Evolutionary conservation across 805 yeast species (phyloP), one percentile per base, ranked within the genome.

Genomic region (Blastobotrys robertii): DNA sequence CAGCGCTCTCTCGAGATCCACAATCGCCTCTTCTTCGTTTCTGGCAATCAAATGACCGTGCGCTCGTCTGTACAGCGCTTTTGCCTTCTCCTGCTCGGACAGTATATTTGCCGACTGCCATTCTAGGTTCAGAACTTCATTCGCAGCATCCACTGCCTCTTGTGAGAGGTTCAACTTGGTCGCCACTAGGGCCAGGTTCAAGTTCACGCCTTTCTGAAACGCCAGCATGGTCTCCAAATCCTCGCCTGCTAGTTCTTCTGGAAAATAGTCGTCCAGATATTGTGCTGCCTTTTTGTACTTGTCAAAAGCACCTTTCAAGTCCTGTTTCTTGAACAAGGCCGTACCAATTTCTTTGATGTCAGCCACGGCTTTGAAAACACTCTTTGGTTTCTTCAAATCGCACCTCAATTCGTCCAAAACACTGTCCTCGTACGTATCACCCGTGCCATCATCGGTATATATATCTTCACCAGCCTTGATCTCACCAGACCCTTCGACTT

Each of bases 31-130:
- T 22, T 78, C 85, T 45, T 81, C 82, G 56, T 84, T 79, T 53
- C 79, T 79, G 13, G 72, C 66, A 11, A 73, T 63, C 46, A 76
- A 59, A 55, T 80, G 72, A 1, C 87, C 95, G 55, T 74, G 67
- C 36, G 95, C 97, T 64, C 87, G 79, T 59, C 97, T 79, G 67
- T 81, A 88, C 35, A 75, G 66, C 0, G 96, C 96, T 66, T 88
- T 88, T 8, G 94, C 84, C 58, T 74, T 74, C 16, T 86, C 77
- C 49, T 77, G 74, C 38, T 77, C 84, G 44, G 79, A 85, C 4
- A 78, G 65, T 1, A 54, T 63, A 35, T 10, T 13, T 3, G 37
- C 16, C 15, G 11, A 13, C 15, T 13, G 37, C 7, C 42, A 44
- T 22, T 78, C 82, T 22, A 72, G 72, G 36, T 72, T 81, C 34